Evolutionary conservation across 352 stramenopile species (phyloP).

Genomic region (Phytophthora idaei): DNA sequence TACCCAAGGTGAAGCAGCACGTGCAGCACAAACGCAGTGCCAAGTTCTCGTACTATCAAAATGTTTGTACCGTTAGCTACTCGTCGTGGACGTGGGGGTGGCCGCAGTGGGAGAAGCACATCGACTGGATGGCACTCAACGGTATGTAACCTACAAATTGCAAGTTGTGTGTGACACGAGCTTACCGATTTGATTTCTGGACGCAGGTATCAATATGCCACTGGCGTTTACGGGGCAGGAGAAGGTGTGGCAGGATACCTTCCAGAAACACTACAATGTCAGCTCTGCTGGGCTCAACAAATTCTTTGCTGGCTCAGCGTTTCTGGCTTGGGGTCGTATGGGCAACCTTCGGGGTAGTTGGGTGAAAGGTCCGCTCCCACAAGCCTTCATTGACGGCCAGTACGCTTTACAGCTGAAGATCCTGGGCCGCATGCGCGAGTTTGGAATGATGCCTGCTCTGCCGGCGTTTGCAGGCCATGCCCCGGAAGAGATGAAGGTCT

Average conservation of each 20-base stretch:
- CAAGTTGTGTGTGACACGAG: neutral
- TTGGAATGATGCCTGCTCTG: conserved; percentile 91
- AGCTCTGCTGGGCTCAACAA: conserved; percentile 76
- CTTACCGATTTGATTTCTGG: conserved; percentile 24
- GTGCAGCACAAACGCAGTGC: conserved; percentile 60
- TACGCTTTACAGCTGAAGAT: conserved; percentile 80
- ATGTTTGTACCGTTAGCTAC: conserved; percentile 93
- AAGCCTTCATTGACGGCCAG: conserved; percentile 87
- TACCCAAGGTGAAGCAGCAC: conserved; percentile 45
- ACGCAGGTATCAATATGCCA: conserved; percentile 84
- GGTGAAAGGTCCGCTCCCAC: conserved; percentile 82
- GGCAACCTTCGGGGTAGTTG: conserved; percentile 89
- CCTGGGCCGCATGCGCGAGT: conserved; percentile 81
- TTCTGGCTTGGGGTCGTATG: conserved; percentile 91
- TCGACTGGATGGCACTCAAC: conserved; percentile 94
- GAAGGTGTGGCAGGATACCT: conserved; percentile 89
- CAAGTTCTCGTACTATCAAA: conserved; percentile 92
- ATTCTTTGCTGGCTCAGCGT: conserved; percentile 90
- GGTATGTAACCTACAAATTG: conserved; percentile 30
- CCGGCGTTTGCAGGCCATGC: conserved; percentile 91
- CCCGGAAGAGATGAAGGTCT: conserved; percentile 75
- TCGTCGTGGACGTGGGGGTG: conserved; percentile 89
- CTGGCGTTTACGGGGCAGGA: conserved; percentile 91
- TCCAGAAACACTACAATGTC: conserved; percentile 80
- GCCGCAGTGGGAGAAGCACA: conserved; percentile 89